Base-by-base conservation (phyloP, 192 early-diverging fungal genomes). In the Spinellus fusiger region DNA sequence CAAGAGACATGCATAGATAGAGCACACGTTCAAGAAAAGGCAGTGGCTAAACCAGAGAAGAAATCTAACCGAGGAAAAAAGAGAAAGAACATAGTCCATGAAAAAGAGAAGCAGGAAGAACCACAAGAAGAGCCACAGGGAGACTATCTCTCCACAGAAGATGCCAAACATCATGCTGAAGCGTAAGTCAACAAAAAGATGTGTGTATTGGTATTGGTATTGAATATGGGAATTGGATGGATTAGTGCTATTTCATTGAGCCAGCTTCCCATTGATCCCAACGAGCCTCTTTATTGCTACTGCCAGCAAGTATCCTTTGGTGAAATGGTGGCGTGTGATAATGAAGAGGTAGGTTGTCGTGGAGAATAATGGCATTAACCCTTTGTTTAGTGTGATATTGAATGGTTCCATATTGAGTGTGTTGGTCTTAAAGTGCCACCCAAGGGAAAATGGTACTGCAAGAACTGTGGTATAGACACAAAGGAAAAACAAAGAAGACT, bases 331-430 rank as follows among this genome's bases (percentile, higher is more conserved):
- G 93, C 85, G 1, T 86, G 84, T 56, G 85, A 86, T 65, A 87
- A 93, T 72, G 88, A 91, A 20, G 62, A 73, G 54, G 69, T 71
- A 64, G 79, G 80, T 38, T 69, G 18, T 16, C 8, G 28, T 16
- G 29, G 5, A 65, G 28, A 38, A 37, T 62, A 4, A 31, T 18
- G 22, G 12, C 12, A 23, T 46, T 44, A 48, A 46, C 18, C 23
- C 54, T 29, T 32, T 34, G 23, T 29, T 44, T 69, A 63, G 58
- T 94, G 93, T 65, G 82, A 84, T 23, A 83, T 87, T 64, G 91
- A 95, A 79, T 95, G 93, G 93, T 95, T 95, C 74, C 93, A 95
- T 69, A 79, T 88, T 54, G 81, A 70, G 4, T 95, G 93, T 49
- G 93, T 93, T 18, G 89, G 89, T 9, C 73, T 95, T 26, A 81